phyloP scores from a whole-genome alignment of 371 early-diverging fungal species.

The Nematocida sp. region DNA sequence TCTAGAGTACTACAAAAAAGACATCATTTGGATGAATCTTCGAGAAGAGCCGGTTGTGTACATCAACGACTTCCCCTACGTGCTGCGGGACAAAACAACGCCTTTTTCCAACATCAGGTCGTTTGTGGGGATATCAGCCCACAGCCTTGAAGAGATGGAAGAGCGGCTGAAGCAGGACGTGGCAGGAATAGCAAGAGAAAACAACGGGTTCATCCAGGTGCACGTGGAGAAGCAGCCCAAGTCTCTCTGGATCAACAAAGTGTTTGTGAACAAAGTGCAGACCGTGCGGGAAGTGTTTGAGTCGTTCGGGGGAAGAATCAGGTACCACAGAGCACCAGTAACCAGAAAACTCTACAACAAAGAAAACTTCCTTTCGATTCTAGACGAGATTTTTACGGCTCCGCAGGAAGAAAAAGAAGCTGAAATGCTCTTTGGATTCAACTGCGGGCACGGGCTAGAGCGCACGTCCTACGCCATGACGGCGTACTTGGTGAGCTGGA shows the following conservation, averaged over 20 bases:
- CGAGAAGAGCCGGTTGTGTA: slow-evolving; percentile 73
- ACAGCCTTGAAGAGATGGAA: slow-evolving; percentile 47
- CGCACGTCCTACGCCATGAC: slow-evolving; percentile 43
- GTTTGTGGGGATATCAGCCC: slow-evolving; percentile 53
- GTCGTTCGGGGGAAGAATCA: background rate
- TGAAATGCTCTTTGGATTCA: slow-evolving; percentile 27
- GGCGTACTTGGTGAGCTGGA: slow-evolving; percentile 10
- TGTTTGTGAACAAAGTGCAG: slow-evolving; percentile 32
- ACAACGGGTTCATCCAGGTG: slow-evolving; percentile 40
- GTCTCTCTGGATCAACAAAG: background rate
- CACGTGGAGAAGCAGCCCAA: slow-evolving; percentile 19
- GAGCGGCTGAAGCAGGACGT: slow-evolving; percentile 46
- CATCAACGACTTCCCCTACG: slow-evolving; percentile 66
- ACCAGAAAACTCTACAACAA: slow-evolving; percentile 30
- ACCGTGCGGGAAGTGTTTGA: slow-evolving; percentile 37
- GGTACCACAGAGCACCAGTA: slow-evolving; percentile 33
- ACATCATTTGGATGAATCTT: slow-evolving; percentile 68
- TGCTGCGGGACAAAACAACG: slow-evolving; percentile 36
- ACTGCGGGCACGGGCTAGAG: slow-evolving; percentile 22
- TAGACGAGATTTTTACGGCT: slow-evolving; percentile 11
- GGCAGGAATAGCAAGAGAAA: background rate
- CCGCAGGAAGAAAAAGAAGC: background rate
- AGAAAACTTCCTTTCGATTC: slow-evolving; percentile 35
- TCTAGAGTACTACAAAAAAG: slow-evolving; percentile 4
- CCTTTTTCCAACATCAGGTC: slow-evolving; percentile 60